Conservation (phyloP, 805 yeast species). For the Yarrowia deformans region DNA sequence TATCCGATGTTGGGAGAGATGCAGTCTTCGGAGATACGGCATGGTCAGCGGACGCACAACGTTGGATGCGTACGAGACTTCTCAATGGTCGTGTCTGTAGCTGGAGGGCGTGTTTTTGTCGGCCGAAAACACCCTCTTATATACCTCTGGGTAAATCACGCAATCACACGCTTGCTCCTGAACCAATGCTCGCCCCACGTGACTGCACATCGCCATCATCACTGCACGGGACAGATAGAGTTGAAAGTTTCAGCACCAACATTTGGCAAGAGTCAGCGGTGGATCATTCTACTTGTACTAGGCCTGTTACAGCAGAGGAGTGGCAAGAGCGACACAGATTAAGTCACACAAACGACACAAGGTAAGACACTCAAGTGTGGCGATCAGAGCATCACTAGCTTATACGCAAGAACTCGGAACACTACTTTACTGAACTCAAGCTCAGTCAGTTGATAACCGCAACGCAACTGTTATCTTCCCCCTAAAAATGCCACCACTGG, state of each 20-base stretch:
- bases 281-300: background rate
- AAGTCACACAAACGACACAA: background rate
- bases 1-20: background rate
- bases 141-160: too few species aligned
- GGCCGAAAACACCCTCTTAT: too few species aligned
- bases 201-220: conserved; percentile 9
- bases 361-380: background rate
- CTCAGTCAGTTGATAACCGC: background rate
- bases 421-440: background rate
- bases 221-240: conserved; percentile 24
- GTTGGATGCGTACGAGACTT: too few species aligned
- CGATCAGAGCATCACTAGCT: background rate
- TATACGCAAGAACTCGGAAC: background rate
- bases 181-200: conserved; percentile 7
- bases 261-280: conserved; percentile 34
- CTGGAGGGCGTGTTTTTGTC: too few species aligned
- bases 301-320: background rate
- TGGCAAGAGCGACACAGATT: background rate
- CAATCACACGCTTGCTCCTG: conserved; percentile 1
- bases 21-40: conserved; percentile 11
- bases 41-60: background rate
- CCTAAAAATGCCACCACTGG: conserved; percentile 16
- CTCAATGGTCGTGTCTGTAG: too few species aligned
- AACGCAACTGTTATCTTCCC: background rate
- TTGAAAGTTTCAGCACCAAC: conserved; percentile 27